Evolutionary conservation across 192 early-diverging fungal genomes (phyloP), one percentile per base, ranked within the genome.

Genomic region (Obelidium mucronatum): DNA sequence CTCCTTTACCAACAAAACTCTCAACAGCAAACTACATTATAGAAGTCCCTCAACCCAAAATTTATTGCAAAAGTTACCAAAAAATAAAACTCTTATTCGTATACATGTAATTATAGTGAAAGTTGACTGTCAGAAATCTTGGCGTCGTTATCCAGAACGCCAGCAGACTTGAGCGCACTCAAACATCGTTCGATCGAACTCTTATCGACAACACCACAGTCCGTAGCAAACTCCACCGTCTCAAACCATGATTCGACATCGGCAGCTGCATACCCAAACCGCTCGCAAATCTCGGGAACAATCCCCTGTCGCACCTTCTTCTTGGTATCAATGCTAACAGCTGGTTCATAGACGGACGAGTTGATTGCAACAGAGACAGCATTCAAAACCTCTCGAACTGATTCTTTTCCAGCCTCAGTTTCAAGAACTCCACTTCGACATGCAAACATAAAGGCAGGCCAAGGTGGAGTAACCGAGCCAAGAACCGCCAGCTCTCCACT

Each of bases 401-500:
- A 35, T 75, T 69, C 31, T 72, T 55, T 6, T 78, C 15, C 11
- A 58, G 59, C 30, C 81, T 73, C 1, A 51, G 60, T 5, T 82
- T 62, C 11, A 19, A 28, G 3, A 75, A 77, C 17, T 89, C 62
- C 8, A 82, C 36, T 44, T 84, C 82, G 0, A 69, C 65, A n/a
- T 82, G 93, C 95, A 72, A 94, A 87, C 78, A 91, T 85, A 79
- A 96, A 96, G 4, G 94, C 93, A 31, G 95, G 93, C 94, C 95
- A 96, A 8, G 92, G 93, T n/a, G 95, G 94, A 2, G 90, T 88
- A 55, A 96, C 93, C 5, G 89, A 86, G 42, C 91, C 91, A 52
- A 94, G 86, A 55, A 88, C 88, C 36, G 87, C 84, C 51, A 96
- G 86, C 73, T 90, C 86, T 17, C 88, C 84, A 15, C 82, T 81